phyloP scores from a whole-genome alignment of 192 early-diverging fungal species.

The Allomyces macrogynus region DNA sequence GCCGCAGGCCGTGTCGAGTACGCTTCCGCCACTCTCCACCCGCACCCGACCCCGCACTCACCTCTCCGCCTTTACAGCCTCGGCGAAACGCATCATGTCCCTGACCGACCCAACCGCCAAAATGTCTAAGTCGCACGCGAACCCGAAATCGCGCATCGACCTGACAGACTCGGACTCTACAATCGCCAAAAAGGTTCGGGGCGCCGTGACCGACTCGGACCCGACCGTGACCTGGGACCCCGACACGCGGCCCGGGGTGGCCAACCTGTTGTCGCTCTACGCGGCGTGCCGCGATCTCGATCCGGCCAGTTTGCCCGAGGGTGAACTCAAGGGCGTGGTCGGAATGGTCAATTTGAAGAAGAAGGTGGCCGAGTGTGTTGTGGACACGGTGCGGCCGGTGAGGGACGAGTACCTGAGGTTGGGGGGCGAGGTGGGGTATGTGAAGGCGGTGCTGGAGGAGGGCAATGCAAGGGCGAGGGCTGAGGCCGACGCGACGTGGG shows the following conservation, averaged over 20 bases:
- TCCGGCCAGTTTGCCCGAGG: not conserved
- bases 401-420: not conserved
- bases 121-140: conserved; percentile 76
- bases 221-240: conserved; percentile 52
- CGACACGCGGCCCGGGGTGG: conserved; percentile 50
- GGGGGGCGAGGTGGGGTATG: not conserved
- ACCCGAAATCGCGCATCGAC: conserved; percentile 50
- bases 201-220: conserved; percentile 47
- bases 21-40: conserved; percentile 3
- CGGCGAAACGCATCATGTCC: conserved; percentile 66
- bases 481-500: not conserved
- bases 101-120: conserved; percentile 50
- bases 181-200: conserved; percentile 45
- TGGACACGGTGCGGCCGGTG: not conserved
- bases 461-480: not conserved
- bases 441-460: not conserved
- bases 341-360: not conserved
- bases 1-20: conserved; percentile 45
- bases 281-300: conserved; percentile 14
- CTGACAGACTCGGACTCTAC: conserved; percentile 43
- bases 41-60: not conserved
- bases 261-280: conserved; percentile 66
- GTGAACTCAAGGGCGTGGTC: not conserved
- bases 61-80: conserved; percentile 7
- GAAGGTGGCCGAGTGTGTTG: not conserved